Conservation (phyloP, 306 rosid species). For the Rosa lucieae region DNA sequence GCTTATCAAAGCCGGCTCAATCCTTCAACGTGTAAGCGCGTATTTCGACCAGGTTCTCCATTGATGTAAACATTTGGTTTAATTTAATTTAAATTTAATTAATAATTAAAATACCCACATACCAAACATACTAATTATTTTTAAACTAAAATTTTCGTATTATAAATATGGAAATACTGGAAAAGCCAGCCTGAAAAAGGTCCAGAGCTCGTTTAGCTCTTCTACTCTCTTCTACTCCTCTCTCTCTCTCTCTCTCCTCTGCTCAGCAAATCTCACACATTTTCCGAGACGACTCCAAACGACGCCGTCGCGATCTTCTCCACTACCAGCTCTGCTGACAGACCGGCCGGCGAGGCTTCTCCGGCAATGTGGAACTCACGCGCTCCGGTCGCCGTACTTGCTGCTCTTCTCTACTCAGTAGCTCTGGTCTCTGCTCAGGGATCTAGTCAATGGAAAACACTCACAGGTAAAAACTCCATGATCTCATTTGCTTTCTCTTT, state of each 20-base stretch:
- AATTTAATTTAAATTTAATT: neutral
- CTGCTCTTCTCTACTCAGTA: constrained; percentile 37
- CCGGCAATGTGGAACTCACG: constrained; percentile 64
- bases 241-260: constrained; percentile 20
- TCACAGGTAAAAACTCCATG: constrained; percentile 38
- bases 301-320: constrained; percentile 8
- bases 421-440: constrained; percentile 72
- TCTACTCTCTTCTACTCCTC: too few relatives aligned
- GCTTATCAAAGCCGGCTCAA: neutral
- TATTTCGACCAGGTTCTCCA: neutral
- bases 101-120: too few relatives aligned
- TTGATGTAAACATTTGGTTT: constrained; percentile 11
- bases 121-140: neutral
- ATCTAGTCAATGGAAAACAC: constrained; percentile 70
- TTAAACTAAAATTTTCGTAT: neutral
- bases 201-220: neutral
- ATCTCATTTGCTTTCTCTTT: neutral
- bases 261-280: constrained; percentile 27
- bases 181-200: constrained; percentile 34
- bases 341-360: constrained; percentile 28
- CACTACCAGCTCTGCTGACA: neutral
- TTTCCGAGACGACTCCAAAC: constrained; percentile 16
- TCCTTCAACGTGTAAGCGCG: neutral
- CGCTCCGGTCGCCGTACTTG: constrained; percentile 33
- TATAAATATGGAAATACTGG: constrained; percentile 18